Evolutionary conservation across 2,329 filamentous ascomycete genomes (phyloP), one percentile per base, ranked within the genome.

Genomic region (Clonostachys byssicola): DNA sequence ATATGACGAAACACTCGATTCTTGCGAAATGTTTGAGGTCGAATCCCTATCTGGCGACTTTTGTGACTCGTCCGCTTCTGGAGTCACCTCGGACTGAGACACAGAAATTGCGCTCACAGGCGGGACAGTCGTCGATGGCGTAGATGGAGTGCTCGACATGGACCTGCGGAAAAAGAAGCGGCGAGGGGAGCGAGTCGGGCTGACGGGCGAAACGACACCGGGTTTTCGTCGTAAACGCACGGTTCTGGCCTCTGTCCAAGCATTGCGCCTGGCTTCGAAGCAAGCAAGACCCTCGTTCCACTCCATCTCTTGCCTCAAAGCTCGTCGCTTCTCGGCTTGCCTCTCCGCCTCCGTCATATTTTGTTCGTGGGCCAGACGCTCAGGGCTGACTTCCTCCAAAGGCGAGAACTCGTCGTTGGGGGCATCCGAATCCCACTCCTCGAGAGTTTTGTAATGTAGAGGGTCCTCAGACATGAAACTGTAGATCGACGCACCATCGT

Each of bases 241-340:
- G 12, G 72, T 77, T 52, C 78, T 79, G 34, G 90, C 92, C 34
- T 88, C 86, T 1, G 91, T 92, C 92, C 92, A 97, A 7, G 83
- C 84, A 67, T 96, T 83, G 43, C 92, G 79, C 49, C 89, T 76
- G 33, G 85, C 80, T 49, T 85, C 80, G 67, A 89, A 97, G 62
- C 86, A 87, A n/a, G 83, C 79, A 48, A 96, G 64, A 0, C 92
- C 92, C 36, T 85, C 74, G 58, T 96, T 97, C 85, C 88, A 95
- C 33, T 72, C 64, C 68, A 83, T 78, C 68, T 89, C 86, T 47
- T 83, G 80, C 51, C 80, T 77, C 44, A 81, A 61, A 43, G 73
- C 77, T 55, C 74, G 78, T 47, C 83, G 74, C 40, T 80, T 73
- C 51, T 74, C 77, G 35, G 80, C 73, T 50, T 75, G 77, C 48